Conservation (phyloP, 225 moss, liverwort and hornwort genomes). For the Pleurozium schreberi region DNA sequence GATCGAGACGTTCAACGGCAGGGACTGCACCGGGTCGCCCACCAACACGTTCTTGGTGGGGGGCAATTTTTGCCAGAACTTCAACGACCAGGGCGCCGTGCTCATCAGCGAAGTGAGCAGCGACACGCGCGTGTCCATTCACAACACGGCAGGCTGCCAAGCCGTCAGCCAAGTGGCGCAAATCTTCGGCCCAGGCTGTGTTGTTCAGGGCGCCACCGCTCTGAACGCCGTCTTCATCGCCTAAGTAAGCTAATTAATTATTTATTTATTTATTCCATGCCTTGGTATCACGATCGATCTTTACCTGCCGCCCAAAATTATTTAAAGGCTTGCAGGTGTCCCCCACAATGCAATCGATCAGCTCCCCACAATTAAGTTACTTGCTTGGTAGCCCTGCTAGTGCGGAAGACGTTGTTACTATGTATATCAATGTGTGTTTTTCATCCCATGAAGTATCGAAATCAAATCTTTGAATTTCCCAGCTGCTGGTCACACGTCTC, state of each 20-base stretch:
- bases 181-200: conserved; percentile 20
- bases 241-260: too few relatives aligned
- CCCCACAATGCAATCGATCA: background rate
- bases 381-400: background rate
- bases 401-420: too few relatives aligned
- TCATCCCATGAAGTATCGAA: too few relatives aligned
- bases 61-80: conserved; percentile 2
- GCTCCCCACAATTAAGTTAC: background rate
- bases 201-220: conserved; percentile 6
- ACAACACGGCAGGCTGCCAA: conserved; percentile 16
- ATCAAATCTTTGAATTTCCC: background rate
- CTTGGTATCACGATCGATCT: too few relatives aligned
- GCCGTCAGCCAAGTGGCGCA: background rate
- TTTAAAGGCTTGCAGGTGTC: background rate
- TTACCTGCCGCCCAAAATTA: too few relatives aligned
- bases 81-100: conserved; percentile 21
- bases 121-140: conserved; percentile 27
- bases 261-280: too few relatives aligned
- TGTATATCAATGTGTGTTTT: background rate
- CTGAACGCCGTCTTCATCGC: too few relatives aligned
- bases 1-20: conserved; percentile 6
- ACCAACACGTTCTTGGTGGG: conserved; percentile 16
- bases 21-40: background rate
- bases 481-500: background rate
- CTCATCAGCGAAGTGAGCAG: background rate